Evolutionary conservation across 1,284 basidiomycete genomes (phyloP), one percentile per base, ranked within the genome.

Genomic region (Trichosporon coremiiforme): DNA sequence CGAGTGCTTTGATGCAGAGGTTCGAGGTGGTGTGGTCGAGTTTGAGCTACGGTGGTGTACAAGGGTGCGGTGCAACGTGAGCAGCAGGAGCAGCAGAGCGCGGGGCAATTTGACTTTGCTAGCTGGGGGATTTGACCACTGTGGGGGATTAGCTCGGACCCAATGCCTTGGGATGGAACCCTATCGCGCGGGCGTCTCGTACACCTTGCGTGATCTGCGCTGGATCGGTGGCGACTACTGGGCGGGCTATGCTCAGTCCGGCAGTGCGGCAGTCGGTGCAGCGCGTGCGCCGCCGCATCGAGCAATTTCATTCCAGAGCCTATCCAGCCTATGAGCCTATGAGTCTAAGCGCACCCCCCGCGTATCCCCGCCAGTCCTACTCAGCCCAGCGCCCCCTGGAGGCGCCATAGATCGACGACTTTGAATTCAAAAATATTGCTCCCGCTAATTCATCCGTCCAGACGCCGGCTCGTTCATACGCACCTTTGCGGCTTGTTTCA

Each of bases 151-250:
- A 62, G 57, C 57, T 62, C 57, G 57, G 57, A 62, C 57, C 57
- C 57, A 62, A 62, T 62, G 57, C 57, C 57, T 62, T 62, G 57
- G 57, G 57, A 62, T 33, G 57, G 31, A 62, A 62, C 57, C 57
- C 57, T 62, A 62, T 62, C 57, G 29, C 29, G 29, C 13, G 4
- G 31, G 31, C 29, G 57, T 62, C 57, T 62, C 57, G 57, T 33
- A n/a, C 57, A 62, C 57, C 57, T 62, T 62, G 57, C 57, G 57
- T 62, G 57, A 62, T 62, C 57, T 62, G 57, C 57, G 57, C 50
- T 53, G 50, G 20, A 10, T 38, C 36, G 13, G 36, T 38, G 36
- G 36, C 36, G 36, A 38, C 36, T 38, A 38, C 33, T 35, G 33
- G 36, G 36, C 36, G 25, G 25, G 25, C 36, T 38, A 38, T 12